Conservation (phyloP, 495 filamentous ascomycete genomes). For the Margaritispora aquatica region DNA sequence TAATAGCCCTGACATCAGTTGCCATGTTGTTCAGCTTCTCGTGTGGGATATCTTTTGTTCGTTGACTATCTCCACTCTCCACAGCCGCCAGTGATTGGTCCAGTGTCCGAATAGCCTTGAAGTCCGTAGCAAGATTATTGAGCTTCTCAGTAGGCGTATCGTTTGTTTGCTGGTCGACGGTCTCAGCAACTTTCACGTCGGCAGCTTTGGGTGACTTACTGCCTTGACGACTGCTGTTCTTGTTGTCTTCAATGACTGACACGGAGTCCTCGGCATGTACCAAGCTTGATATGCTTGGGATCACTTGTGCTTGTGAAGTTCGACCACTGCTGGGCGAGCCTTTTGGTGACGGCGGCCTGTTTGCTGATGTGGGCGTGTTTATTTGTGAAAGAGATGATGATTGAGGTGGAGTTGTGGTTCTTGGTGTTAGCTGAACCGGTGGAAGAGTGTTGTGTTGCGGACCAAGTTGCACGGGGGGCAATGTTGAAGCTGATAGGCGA, state of each 20-base stretch:
- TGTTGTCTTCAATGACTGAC: constrained; percentile 28
- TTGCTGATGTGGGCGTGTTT: constrained; percentile 19
- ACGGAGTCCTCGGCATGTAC: constrained; percentile 26
- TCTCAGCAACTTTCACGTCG: background rate
- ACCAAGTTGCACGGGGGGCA: constrained; percentile 3
- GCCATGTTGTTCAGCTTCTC: constrained; percentile 55
- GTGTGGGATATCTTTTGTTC: constrained; percentile 55
- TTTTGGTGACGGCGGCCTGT: constrained; percentile 12
- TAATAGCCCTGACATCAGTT: constrained; percentile 60
- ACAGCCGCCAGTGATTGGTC: constrained; percentile 32
- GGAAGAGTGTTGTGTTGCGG: constrained; percentile 2
- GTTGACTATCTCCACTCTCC: constrained; percentile 15
- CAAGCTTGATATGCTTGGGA: constrained; percentile 31
- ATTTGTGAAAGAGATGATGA: constrained; percentile 9
- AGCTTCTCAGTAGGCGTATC: constrained; percentile 63
- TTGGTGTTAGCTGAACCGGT: constrained; percentile 6
- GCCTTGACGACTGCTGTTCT: constrained; percentile 28
- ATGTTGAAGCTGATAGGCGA: constrained; percentile 12
- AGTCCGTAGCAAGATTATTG: constrained; percentile 56
- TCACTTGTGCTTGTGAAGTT: constrained; percentile 23
- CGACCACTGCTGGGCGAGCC: constrained; percentile 2
- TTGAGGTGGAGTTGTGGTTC: constrained; percentile 15
- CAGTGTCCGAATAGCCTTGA: constrained; percentile 57
- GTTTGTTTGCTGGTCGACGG: constrained; percentile 33
- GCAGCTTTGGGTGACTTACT: constrained; percentile 27